phyloP scores from a whole-genome alignment of 2,329 filamentous ascomycete species.

The Penicillium sp. region DNA sequence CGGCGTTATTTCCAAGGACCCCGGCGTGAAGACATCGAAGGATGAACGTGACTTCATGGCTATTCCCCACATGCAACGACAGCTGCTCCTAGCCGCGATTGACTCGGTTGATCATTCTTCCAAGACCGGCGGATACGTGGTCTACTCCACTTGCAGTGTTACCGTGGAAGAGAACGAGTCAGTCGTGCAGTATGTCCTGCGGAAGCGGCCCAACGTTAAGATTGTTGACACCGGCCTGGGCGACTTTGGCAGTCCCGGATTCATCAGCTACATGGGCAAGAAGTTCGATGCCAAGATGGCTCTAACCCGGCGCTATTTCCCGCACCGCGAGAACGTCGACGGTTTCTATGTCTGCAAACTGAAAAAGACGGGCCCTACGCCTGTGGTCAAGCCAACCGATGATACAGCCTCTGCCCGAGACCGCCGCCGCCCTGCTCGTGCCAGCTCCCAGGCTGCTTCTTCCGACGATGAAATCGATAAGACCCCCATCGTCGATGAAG shows the following conservation, averaged over 20 bases:
- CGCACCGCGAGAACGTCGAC: conserved; percentile 90
- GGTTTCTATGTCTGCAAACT: conserved; percentile 98
- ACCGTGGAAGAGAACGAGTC: conserved; percentile 91
- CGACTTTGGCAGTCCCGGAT: conserved; percentile 85
- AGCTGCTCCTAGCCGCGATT: conserved; percentile 85
- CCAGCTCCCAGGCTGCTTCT: conserved; percentile 22
- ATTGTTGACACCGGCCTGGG: conserved; percentile 83
- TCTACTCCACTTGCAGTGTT: conserved; percentile 95
- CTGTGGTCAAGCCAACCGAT: conserved; percentile 34
- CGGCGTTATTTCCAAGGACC: conserved; percentile 94
- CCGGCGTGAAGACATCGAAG: conserved; percentile 97
- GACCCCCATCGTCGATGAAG: conserved; percentile 57
- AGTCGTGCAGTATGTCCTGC: conserved; percentile 89
- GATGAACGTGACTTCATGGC: conserved; percentile 90
- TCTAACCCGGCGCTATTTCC: conserved; percentile 80
- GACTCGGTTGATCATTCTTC: conserved; percentile 88
- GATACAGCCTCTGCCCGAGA: conserved; percentile 24
- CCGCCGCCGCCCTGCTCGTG: conserved; percentile 17
- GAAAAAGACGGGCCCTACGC: conserved; percentile 81
- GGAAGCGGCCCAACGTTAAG: conserved; percentile 86
- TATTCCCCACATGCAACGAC: conserved; percentile 90
- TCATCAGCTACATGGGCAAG: conserved; percentile 87
- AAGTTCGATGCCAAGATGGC: conserved; percentile 81
- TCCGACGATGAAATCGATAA: conserved; percentile 57
- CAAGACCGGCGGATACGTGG: conserved; percentile 90